phyloP scores from a whole-genome alignment of 169 alveolate genomes.

The Ichthyophthirius multifiliis region DNA sequence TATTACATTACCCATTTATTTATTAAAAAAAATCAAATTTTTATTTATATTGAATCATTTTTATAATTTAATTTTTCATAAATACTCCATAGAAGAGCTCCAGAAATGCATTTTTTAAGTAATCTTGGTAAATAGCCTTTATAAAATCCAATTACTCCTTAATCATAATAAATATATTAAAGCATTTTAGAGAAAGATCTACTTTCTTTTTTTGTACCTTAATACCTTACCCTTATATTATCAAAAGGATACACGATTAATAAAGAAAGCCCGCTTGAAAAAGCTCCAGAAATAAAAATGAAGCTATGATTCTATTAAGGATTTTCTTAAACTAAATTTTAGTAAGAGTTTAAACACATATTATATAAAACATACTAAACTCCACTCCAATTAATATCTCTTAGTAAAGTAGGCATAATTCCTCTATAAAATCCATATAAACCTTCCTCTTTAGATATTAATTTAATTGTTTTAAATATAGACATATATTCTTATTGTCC shows the following conservation, averaged over 20 bases:
- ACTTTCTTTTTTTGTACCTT: constrained; percentile 9
- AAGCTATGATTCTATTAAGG: neutral
- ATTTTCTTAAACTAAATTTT: neutral
- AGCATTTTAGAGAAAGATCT: neutral
- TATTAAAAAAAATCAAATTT: too few species aligned
- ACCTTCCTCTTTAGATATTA: constrained; percentile 20
- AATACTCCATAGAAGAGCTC: neutral
- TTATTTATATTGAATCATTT: neutral
- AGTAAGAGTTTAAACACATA: neutral
- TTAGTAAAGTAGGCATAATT: constrained; percentile 12
- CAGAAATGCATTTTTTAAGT: constrained; percentile 8
- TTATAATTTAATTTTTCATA: neutral
- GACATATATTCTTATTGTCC: constrained; percentile 23
- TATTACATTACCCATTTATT: too few species aligned
- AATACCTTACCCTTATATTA: constrained; percentile 14
- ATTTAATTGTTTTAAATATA: neutral
- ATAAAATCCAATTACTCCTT: constrained; percentile 27
- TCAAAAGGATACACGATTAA: neutral
- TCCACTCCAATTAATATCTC: constrained; percentile 14
- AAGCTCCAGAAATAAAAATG: constrained; percentile 9
- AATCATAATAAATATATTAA: neutral
- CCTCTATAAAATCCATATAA: constrained; percentile 32
- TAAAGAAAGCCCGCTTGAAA: neutral
- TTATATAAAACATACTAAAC: constrained; percentile 1
- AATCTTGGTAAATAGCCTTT: constrained; percentile 28